These are phyloP conservation scores for Salix viminalis DNA, from an alignment of 345 rosid species.

Conservation along the genomic window DNA sequence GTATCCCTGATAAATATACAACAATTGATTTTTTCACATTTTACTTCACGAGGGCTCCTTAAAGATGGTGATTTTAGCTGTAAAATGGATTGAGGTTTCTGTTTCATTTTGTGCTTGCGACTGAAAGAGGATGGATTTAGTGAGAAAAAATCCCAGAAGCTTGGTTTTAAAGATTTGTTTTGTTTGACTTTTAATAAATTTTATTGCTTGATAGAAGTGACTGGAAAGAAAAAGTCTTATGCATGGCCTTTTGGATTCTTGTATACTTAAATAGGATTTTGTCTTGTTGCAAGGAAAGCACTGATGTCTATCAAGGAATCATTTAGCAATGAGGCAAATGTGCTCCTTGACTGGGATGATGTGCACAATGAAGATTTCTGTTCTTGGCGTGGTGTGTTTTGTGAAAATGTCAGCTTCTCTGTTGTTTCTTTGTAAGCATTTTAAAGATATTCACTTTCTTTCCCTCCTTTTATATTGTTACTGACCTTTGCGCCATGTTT, in stretches of 20 bases:
- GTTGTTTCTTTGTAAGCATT: conserved; percentile 66
- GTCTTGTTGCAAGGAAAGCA: conserved; percentile 54
- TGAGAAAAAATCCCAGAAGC: not conserved
- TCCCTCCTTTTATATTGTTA: no score
- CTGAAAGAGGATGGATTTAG: not conserved
- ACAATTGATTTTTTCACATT: not conserved
- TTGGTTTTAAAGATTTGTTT: not conserved
- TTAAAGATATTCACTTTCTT: not conserved
- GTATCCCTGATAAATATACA: no score
- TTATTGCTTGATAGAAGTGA: not conserved
- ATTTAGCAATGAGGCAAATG: conserved; percentile 63
- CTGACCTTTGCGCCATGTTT: not conserved
- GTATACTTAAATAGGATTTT: no score
- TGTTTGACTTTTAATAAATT: not conserved
- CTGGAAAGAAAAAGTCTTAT: not conserved
- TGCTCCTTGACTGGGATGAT: conserved; percentile 81
- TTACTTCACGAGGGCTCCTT: not conserved
- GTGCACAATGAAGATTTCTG: conserved; percentile 57
- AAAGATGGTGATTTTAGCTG: not conserved
- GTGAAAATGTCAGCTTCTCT: conserved; percentile 54
- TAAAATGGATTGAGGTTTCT: not conserved
- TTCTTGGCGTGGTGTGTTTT: conserved; percentile 84
- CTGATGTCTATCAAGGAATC: conserved; percentile 69
- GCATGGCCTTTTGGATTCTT: not conserved
- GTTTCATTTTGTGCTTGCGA: not conserved